Evolutionary conservation across 306 rosid species (phyloP).

Genomic region (Vigna radiata): DNA sequence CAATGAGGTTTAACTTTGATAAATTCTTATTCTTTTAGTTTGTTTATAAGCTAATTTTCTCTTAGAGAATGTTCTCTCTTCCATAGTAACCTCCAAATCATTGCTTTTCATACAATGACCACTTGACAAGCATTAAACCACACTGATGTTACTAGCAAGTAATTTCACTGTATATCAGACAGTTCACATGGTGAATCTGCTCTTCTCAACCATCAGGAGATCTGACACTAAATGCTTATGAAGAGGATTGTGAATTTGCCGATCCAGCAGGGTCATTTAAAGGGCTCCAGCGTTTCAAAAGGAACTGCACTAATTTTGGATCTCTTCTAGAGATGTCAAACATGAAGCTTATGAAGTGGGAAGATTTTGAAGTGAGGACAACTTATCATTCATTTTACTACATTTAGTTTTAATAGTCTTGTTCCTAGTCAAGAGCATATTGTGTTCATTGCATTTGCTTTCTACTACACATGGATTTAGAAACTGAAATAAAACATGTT

Average conservation of each 20-base stretch:
- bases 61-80: background rate
- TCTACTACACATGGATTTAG: background rate
- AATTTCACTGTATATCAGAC: slow-evolving; percentile 12
- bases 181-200: slow-evolving; percentile 14
- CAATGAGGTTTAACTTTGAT: too few species aligned
- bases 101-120: slow-evolving; percentile 23
- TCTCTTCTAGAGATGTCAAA: slow-evolving; percentile 78
- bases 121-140: slow-evolving; percentile 7
- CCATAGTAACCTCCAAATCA: slow-evolving; percentile 14
- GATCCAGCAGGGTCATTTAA: slow-evolving; percentile 95
- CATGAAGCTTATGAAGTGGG: slow-evolving; percentile 97
- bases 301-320: slow-evolving; percentile 95
- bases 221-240: slow-evolving; percentile 86
- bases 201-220: slow-evolving; percentile 59
- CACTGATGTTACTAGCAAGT: background rate
- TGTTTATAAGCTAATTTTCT: too few species aligned
- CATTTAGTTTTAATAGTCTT: slow-evolving; percentile 8
- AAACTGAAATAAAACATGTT: background rate
- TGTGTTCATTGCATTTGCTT: slow-evolving; percentile 1
- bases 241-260: slow-evolving; percentile 91
- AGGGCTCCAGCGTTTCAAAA: slow-evolving; percentile 92
- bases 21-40: too few species aligned
- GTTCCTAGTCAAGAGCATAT: background rate
- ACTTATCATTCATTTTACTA: slow-evolving; percentile 12
- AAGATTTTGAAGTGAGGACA: slow-evolving; percentile 73